Base-by-base conservation (phyloP, 2,329 filamentous ascomycete species). In the Monilinia laxa region DNA sequence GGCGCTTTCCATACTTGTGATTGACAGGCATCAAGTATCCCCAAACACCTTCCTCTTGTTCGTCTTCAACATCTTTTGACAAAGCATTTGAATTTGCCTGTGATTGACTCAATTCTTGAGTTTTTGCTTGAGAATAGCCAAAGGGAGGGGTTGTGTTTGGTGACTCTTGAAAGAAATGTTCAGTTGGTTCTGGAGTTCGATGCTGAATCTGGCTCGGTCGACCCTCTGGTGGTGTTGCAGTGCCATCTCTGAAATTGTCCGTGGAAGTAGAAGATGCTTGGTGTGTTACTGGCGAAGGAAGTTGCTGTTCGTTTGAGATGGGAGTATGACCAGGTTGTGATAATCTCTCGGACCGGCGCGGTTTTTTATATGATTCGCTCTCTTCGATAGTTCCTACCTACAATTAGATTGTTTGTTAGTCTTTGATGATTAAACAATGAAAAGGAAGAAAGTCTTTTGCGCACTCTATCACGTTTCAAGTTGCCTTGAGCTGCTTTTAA, bases 11-110 rank as follows among this genome's bases (percentile, higher is more conserved):
- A 64, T 89, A 87, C 70, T 85, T 86, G 63, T 85, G 84, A 75
- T 94, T 89, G 31, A 97, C 80, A 2, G 94, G 92, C 64, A 97
- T 86, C 6, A 99, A 82, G 75, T 98, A 99, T 16, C 96, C 96
- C 95, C 95, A 99, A 1, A 98, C 92, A 11, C 92, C 92, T 60
- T 76, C 75, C 57, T 77, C 84, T 67, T 85, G 86, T 79, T 97
- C 93, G 75, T 97, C 91, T 70, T 93, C 86, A 4, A 96, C 91
- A 66, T 96, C 92, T 70, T 93, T 91, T 14, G 88, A 88, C 57
- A 94, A 84, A 35, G 86, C 85, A 67, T 86, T 81, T 38, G 92
- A 86, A 3, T 90, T 88, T 69, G 92, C 87, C 0, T 40, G 53
- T 14, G 40, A 31, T 31, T 64, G 62, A 23, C 23, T 65, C n/a